Evolutionary conservation across 495 filamentous ascomycete species (phyloP), one percentile per base, ranked within the genome.

Genomic region (Aspergillus diversus): DNA sequence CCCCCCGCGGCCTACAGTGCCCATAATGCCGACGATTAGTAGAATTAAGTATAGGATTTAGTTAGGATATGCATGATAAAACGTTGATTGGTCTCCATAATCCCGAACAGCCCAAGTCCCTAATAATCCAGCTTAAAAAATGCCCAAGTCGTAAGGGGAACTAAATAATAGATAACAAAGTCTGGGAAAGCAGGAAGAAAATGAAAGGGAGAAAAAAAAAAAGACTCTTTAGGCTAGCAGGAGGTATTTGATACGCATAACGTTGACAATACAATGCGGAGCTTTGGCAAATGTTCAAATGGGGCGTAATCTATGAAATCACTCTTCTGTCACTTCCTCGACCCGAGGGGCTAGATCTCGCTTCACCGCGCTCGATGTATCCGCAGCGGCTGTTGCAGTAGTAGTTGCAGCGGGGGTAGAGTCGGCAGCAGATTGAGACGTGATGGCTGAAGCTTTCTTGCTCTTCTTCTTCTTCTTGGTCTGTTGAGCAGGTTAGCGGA

Each of bases 251-350:
- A 37, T 35, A 35, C 33, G 32, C 33, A 35, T 31, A 50, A 55
- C 27, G 35, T 17, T 2, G 21, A 27, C 21, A 27, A 50, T 21
- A 17, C 16, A 31, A 50, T 50, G n/a, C 21, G 16, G 16, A 31
- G 16, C 4, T 50, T 50, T 17, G 17, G 47, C 27, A 50, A 50
- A 50, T 21, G 21, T 46, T 33, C 16, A 42, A 13, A 54, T n/a
- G 17, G 7, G 51, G 31, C 27, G 32, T 5, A 7, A 5, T 62
- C 33, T 56, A 59, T 49, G 2, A 3, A 52, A 63, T 70, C 88
- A 88, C 66, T 90, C 87, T 42, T 80, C 83, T 7, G 85, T 59
- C 1, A 59, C 79, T 65, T 92, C 89, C 71, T 92, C 89, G 7
- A 92, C 87, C 47, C 80, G 78, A 0, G 89, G 84, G 3, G 83